Base-by-base conservation (phyloP, 352 stramenopile species). In the Phytophthora sojae region DNA sequence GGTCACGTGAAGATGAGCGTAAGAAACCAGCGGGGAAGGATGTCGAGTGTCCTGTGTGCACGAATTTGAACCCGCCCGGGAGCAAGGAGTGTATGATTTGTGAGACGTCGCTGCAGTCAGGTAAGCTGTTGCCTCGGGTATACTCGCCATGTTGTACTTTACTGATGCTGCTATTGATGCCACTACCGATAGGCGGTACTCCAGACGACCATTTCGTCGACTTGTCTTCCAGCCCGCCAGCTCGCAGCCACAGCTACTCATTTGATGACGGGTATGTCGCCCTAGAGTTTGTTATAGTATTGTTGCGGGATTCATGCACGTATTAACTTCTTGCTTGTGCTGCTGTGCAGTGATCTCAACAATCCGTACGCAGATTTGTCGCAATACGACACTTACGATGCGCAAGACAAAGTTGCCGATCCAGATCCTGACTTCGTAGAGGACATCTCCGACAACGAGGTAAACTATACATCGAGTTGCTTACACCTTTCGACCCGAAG, bases 361-460 rank as follows among this genome's bases (percentile, higher is more conserved):
- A 88, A 83, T 51, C 71, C 77, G n/a, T 82, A 80, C 42, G 70
- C 54, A 30, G 55, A 78, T 73, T 73, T 75, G 54, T 72, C 57
- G 26, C 78, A 70, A 62, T 82, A 71, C 66, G 51, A 67, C 45
- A 47, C 52, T 15, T 72, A 76, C n/a, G 67, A 77, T 50, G 59
- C 66, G 58, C 39, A 39, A 54, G 60, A 58, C 32, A 61, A 80
- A 63, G 64, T 50, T 44, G 57, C 69, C 17, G 58, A 68, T 59
- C 59, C 55, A 21, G 58, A 67, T 25, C 42, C 62, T 17, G 75
- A 88, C 54, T 78, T 76, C 23, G 57, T 86, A 15, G 85, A 93
- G 69, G 82, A 93, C 19, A 90, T 93, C 6, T 90, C 83, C 12
- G 85, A 93, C 64, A 75, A 87, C 45, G 83, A 93, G 81, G 83